A percentile compares a stretch with the other conserved stretches of the same genome.
These are phyloP conservation scores for Chaetomium fimeti DNA, from an alignment of 495 filamentous ascomycete species.

Conservation along the genomic window DNA sequence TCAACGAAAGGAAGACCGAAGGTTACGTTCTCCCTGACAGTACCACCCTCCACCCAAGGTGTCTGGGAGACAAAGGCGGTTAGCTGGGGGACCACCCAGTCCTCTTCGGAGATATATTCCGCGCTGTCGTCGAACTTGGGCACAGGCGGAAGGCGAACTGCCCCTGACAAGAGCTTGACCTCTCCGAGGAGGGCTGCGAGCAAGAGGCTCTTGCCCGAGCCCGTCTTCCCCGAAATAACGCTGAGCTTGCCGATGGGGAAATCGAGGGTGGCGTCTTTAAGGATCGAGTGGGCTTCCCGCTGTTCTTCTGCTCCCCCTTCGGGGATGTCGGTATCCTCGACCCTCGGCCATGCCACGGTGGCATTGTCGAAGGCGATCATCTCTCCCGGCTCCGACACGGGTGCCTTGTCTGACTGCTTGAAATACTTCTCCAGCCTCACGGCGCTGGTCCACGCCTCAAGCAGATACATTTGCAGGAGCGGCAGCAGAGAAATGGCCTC, in stretches of 20 bases:
- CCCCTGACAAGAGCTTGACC: slow-evolving; percentile 48
- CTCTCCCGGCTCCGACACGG: slow-evolving; percentile 21
- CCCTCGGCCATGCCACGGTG: slow-evolving; percentile 33
- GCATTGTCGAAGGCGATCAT: slow-evolving; percentile 30
- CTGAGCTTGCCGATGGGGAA: slow-evolving; percentile 60
- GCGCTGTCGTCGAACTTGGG: slow-evolving; percentile 34
- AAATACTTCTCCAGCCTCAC: slow-evolving; percentile 34
- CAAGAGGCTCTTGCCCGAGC: slow-evolving; percentile 59
- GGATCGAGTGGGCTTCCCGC: slow-evolving; percentile 27
- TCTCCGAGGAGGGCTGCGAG: slow-evolving; percentile 59
- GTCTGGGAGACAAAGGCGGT: slow-evolving; percentile 62
- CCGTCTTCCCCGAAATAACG: slow-evolving; percentile 57
- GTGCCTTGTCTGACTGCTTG: slow-evolving; percentile 26
- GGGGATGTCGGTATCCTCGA: slow-evolving; percentile 27
- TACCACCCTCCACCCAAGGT: slow-evolving; percentile 58
- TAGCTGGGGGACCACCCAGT: slow-evolving; percentile 60
- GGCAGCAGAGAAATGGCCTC: slow-evolving; percentile 29
- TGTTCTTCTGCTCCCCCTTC: slow-evolving; percentile 20
- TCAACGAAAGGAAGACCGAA: slow-evolving; percentile 52
- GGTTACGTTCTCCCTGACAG: slow-evolving; percentile 57
- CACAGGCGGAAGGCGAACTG: slow-evolving; percentile 44
- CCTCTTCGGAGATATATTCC: slow-evolving; percentile 36
- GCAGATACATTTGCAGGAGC: slow-evolving; percentile 27
- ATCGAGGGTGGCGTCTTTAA: slow-evolving; percentile 54
- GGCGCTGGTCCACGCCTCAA: slow-evolving; percentile 34